phyloP scores from a whole-genome alignment of 1,284 basidiomycete genomes.

The Cutaneotrichosporon sp. region DNA sequence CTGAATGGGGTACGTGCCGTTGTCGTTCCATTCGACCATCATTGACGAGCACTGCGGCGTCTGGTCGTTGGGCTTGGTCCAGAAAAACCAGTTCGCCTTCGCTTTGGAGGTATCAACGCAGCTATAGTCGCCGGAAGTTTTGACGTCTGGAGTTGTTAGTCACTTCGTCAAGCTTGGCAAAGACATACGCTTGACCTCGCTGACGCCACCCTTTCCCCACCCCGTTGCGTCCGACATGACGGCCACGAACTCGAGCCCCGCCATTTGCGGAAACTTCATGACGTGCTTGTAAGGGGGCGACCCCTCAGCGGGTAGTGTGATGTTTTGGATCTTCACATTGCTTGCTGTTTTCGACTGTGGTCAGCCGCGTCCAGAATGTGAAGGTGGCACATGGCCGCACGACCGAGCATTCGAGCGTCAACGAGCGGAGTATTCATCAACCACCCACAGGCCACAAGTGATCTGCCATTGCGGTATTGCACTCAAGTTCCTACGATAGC shows the following conservation, averaged over 20 bases:
- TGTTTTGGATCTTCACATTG: slow-evolving; percentile 31
- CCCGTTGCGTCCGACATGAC: slow-evolving; percentile 40
- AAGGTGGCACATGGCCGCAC: no score
- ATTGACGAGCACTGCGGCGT: slow-evolving; percentile 32
- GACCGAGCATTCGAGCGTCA: no score
- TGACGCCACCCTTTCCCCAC: slow-evolving; percentile 38
- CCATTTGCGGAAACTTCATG: slow-evolving; percentile 31
- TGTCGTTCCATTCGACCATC: slow-evolving; percentile 31
- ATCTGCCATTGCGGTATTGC: no score
- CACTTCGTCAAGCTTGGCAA: no score
- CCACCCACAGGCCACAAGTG: no score
- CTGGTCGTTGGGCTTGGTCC: slow-evolving; percentile 22
- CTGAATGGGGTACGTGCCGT: slow-evolving; percentile 32
- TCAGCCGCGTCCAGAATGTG: background rate
- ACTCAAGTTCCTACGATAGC: no score
- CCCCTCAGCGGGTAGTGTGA: slow-evolving; percentile 30
- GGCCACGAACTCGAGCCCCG: slow-evolving; percentile 33
- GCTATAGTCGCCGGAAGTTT: no score
- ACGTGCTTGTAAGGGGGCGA: slow-evolving; percentile 21
- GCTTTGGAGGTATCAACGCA: no score
- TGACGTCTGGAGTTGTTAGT: no score
- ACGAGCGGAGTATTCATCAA: no score
- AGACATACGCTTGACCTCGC: slow-evolving; percentile 34
- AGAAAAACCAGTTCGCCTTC: slow-evolving; percentile 36
- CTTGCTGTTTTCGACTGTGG: slow-evolving; percentile 25